Evolutionary conservation across 169 alveolate genomes (phyloP), one percentile per base, ranked within the genome.

Genomic region (Theileria orientalis): DNA sequence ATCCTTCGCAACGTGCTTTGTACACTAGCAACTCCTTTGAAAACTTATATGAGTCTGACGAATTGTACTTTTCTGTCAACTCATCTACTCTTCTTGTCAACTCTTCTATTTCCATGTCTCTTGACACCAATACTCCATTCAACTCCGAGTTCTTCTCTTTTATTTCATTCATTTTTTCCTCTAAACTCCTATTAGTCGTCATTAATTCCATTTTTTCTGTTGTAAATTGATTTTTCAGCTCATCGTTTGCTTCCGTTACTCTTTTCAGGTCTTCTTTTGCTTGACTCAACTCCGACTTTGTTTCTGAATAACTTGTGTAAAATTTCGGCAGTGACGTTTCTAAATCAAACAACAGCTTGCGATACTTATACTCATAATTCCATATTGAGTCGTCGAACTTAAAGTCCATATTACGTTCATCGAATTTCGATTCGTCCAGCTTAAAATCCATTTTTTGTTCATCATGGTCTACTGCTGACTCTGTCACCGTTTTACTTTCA

Each of bases 331-430:
- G 75, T 8, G 63, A 47, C 8, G 41, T n/a, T 35, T 77, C 86
- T 23, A 77, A 73, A 19, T 69, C 75, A 56, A 49, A 66, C 7
- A 77, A 73, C n/a, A 77, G 51, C 23, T 77, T 61, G 61, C 82
- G 80, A 23, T 77, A 77, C 19, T 52, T 63, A 5, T 68, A 61
- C 73, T 77, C 86, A 6, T 37, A 63, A 63, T 40, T 42, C 37
- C 35, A 63, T 5, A 8, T 32, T 13, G 52, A 14, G 52, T 42
- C 23, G 16, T 56, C 13, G n/a, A n/a, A n/a, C n/a, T n/a, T n/a
- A n/a, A n/a, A n/a, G n/a, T n/a, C n/a, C n/a, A n/a, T n/a, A n/a
- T n/a, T n/a, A n/a, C n/a, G n/a, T 5, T 63, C 60, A 44, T 63
- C 42, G 14, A 21, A 7, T 25, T 63, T 23, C 6, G 25, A 27